A percentile compares a stretch with the other conserved stretches of the same genome.
phyloP scores from a whole-genome alignment of 108 stramenopile species.

The Nitzschia sp. region DNA sequence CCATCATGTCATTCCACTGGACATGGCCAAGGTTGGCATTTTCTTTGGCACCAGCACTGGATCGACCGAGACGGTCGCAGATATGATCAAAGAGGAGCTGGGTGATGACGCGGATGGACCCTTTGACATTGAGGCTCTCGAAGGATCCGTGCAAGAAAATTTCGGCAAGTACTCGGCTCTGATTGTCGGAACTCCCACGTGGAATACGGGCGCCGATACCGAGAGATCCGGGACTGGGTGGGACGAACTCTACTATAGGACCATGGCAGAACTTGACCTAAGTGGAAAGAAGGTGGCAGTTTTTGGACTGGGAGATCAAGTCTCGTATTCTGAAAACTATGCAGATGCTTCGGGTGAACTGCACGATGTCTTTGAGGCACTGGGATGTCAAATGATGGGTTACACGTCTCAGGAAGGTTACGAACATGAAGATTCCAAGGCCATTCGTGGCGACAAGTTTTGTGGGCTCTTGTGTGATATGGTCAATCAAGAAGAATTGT shows the following conservation, averaged over 20 bases:
- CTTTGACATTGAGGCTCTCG: slow-evolving; percentile 74
- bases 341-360: slow-evolving; percentile 90
- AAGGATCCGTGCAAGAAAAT: slow-evolving; percentile 53
- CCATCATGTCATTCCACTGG: not conserved
- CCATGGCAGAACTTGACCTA: slow-evolving; percentile 56
- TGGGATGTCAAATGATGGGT: slow-evolving; percentile 83
- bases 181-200: slow-evolving; percentile 52
- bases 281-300: slow-evolving; percentile 86
- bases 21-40: slow-evolving; percentile 61
- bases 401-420: slow-evolving; percentile 80
- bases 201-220: slow-evolving; percentile 68
- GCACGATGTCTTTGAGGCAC: slow-evolving; percentile 78
- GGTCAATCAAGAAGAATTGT: slow-evolving; percentile 86
- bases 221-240: slow-evolving; percentile 89
- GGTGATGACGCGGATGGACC: slow-evolving; percentile 77
- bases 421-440: slow-evolving; percentile 79
- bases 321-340: slow-evolving; percentile 81
- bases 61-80: slow-evolving; percentile 69
- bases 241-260: slow-evolving; percentile 86
- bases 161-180: slow-evolving; percentile 75
- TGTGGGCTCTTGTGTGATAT: slow-evolving; percentile 82
- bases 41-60: slow-evolving; percentile 85
- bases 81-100: slow-evolving; percentile 62
- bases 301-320: slow-evolving; percentile 85
- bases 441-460: slow-evolving; percentile 82